Percentiles rank a stretch among this genome's conserved stretches.
These are phyloP conservation scores for Hygrocybe punicea DNA, from an alignment of 768 basidiomycete species.

Conservation along the genomic window DNA sequence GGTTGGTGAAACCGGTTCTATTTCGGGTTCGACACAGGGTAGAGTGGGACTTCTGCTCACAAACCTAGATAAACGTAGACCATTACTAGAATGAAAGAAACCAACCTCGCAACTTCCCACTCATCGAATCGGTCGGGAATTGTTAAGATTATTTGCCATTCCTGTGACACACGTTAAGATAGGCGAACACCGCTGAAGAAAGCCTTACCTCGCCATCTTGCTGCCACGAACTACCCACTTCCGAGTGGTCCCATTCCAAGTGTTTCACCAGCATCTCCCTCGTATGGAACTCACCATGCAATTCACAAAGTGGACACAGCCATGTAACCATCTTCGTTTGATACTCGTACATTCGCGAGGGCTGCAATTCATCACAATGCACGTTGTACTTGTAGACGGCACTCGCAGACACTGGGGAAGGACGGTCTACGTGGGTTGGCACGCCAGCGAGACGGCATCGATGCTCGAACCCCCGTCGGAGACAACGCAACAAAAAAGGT, in stretches of 20 bases:
- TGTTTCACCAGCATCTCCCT: constrained; percentile 46
- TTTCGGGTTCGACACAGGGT: background rate
- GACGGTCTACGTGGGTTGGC: constrained; percentile 22
- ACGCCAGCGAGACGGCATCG: constrained; percentile 41
- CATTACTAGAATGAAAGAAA: background rate
- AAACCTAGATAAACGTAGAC: background rate
- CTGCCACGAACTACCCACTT: constrained; percentile 40
- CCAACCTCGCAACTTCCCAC: background rate
- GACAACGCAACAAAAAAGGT: constrained; percentile 56
- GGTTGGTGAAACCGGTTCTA: background rate
- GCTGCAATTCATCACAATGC: background rate
- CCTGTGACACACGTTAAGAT: background rate
- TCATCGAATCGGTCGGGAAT: background rate
- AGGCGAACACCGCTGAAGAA: constrained; percentile 6
- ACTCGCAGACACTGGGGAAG: constrained; percentile 5
- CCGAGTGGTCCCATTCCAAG: constrained; percentile 47
- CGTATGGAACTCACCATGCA: constrained; percentile 43
- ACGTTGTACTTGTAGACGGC: constrained; percentile 2
- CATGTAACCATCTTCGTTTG: constrained; percentile 35
- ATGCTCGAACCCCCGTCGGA: constrained; percentile 46
- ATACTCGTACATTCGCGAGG: constrained; percentile 15
- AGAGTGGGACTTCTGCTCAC: background rate
- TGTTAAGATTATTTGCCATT: background rate
- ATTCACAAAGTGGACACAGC: constrained; percentile 54
- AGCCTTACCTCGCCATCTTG: constrained; percentile 5